Evolutionary conservation across 257 asterid genomes (phyloP).

Genomic region (Salvia miltiorrhiza): DNA sequence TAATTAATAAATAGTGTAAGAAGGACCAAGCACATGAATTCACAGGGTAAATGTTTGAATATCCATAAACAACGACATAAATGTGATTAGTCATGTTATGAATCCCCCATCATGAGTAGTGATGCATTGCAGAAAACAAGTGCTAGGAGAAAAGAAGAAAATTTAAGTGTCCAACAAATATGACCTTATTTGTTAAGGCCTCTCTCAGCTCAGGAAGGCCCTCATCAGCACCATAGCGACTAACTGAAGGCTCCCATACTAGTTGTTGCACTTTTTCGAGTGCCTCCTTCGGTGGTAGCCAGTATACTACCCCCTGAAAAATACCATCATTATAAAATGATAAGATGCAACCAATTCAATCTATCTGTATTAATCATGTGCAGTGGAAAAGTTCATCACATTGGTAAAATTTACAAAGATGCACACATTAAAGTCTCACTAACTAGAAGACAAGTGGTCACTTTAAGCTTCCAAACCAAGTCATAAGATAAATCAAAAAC

Average conservation of each 20-base stretch:
- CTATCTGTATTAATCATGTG: no score
- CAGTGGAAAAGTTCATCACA: not conserved
- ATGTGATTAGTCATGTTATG: not conserved
- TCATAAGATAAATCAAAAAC: not conserved
- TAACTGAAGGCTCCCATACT: constrained; percentile 81
- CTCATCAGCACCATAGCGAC: constrained; percentile 93
- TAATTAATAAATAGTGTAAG: no score
- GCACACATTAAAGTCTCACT: not conserved
- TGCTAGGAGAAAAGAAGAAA: not conserved
- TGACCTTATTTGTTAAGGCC: constrained; percentile 72
- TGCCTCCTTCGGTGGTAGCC: constrained; percentile 93
- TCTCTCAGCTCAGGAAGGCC: constrained; percentile 95
- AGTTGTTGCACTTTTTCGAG: constrained; percentile 68
- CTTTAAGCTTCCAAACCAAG: not conserved
- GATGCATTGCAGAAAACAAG: constrained; percentile 1
- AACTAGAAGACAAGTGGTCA: constrained; percentile 1
- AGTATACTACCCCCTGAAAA: constrained; percentile 85
- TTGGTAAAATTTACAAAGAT: not conserved
- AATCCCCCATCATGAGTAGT: not conserved
- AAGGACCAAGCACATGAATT: not conserved
- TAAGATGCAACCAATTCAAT: not conserved
- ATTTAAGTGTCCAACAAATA: not conserved
- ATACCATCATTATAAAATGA: not conserved
- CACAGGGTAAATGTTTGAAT: not conserved
- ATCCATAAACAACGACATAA: not conserved